Evolutionary conservation across 805 yeast genomes (phyloP), one percentile per base, ranked within the genome.

Genomic region (Peterozyma toletana): DNA sequence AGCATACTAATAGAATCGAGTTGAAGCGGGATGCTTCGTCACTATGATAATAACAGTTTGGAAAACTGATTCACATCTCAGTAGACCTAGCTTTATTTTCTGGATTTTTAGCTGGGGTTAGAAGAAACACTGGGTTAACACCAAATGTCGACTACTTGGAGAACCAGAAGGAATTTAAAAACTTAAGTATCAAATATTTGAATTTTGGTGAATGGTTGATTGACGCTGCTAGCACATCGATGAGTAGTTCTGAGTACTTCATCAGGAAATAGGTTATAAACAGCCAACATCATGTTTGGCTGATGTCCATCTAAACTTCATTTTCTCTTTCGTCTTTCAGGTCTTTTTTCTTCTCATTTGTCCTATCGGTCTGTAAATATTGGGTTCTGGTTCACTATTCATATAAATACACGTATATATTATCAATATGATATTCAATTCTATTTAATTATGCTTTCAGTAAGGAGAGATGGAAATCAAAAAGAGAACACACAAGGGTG

Each of bases 141-240:
- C 80, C 82, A 33, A 75, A 83, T 53, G 50, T 76, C 11, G 76
- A 75, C 11, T 38, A 62, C 1, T 54, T 80, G n/a, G 67, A 68
- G 15, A 62, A 64, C 11, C 68, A 71, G 44, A 63, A 66, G 15
- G 74, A 75, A 7, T 61, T 75, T 5, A 71, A 70, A 50, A 64
- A 67, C 34, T 80, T 79, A 53, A 67, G 82, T 5, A 64, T 66
- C 33, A 82, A 78, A 57, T 93, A 90, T 58, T 71, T 93, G 49
- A 84, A 79, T 42, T 58, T 82, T 29, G 99, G 99, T n/a, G 99
- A 93, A 56, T 78, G 80, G 61, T 65, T 84, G 2, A 80, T 83
- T 51, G 96, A 89, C 56, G 74, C 77, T 44, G 68, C 83, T 16
- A 82, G 84, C 10, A 83, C 85, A 3, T 69, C 78, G 50, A 74